Conservation (phyloP, 164 flowering plant genomes). For the Kingdonia uniflora region DNA sequence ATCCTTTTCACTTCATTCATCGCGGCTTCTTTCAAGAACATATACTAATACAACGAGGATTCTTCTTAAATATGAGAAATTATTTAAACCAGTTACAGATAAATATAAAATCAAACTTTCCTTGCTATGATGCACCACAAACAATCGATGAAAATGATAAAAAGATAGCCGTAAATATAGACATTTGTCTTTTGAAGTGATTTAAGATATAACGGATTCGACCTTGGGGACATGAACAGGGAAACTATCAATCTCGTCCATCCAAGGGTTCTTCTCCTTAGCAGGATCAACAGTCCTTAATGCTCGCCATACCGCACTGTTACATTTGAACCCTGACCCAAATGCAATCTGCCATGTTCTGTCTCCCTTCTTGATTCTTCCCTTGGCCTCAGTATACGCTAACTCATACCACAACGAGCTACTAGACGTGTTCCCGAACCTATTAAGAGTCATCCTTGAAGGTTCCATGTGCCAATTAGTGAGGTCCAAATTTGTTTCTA, state of each 20-base stretch:
- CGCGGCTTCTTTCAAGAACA: no score
- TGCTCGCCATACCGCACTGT: conserved; percentile 15
- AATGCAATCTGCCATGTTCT: conserved; percentile 16
- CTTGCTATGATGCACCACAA: no score
- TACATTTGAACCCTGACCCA: conserved; percentile 16
- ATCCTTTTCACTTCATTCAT: no score
- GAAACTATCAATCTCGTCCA: conserved; percentile 11
- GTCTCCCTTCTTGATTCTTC: conserved; percentile 14
- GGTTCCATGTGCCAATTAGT: conserved; percentile 19
- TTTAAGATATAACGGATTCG: conserved; percentile 5
- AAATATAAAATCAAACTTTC: no score
- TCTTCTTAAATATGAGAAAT: no score
- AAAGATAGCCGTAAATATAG: no score
- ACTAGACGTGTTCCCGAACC: conserved; percentile 16
- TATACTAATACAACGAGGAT: no score
- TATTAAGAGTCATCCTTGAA: conserved; percentile 16
- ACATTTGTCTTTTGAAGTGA: background rate
- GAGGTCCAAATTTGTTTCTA: conserved; percentile 18
- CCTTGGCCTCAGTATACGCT: conserved; percentile 14
- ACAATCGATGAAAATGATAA: no score
- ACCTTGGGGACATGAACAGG: conserved; percentile 14
- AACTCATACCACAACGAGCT: conserved; percentile 17
- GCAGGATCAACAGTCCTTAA: conserved; percentile 9
- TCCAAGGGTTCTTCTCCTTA: conserved; percentile 15
- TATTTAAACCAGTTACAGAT: no score